Percentiles rank a stretch among this genome's conserved stretches.
These are phyloP conservation scores for Lenwebbia sp. DNA, from an alignment of 345 rosid genomes.

Conservation along the genomic window DNA sequence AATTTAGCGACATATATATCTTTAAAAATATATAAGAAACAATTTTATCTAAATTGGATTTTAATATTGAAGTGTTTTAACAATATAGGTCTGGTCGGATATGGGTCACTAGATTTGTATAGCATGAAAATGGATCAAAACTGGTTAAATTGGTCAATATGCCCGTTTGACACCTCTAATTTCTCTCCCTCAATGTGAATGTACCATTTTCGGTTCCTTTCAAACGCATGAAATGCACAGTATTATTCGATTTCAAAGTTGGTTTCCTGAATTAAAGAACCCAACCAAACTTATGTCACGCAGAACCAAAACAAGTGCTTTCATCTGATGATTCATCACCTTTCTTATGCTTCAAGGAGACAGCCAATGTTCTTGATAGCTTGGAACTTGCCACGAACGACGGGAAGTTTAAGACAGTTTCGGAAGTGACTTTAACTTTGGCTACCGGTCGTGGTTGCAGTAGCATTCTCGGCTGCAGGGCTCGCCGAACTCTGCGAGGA, in stretches of 20 bases:
- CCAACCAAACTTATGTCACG: neutral
- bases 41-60: too few relatives aligned
- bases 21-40: too few relatives aligned
- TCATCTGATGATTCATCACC: neutral
- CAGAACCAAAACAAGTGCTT: neutral
- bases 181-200: fast-evolving
- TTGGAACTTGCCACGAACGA: slow-evolving; percentile 10
- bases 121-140: too few relatives aligned
- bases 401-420: slow-evolving; percentile 3
- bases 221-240: neutral
- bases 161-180: too few relatives aligned
- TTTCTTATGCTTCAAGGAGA: neutral
- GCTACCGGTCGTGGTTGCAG: slow-evolving; percentile 18
- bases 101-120: too few relatives aligned
- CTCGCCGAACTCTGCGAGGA: slow-evolving; percentile 6
- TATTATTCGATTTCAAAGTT: neutral
- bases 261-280: neutral
- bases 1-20: too few relatives aligned
- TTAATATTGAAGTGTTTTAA: too few relatives aligned
- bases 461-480: slow-evolving; percentile 12
- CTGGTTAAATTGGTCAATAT: too few relatives aligned
- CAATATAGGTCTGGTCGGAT: too few relatives aligned
- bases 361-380: slow-evolving; percentile 9
- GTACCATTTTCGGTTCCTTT: neutral
- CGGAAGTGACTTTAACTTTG: slow-evolving; percentile 10